Evolutionary conservation across 768 basidiomycete species (phyloP), one percentile per base, ranked within the genome.

Genomic region (Tylopilus plumbeoviolaceoides): DNA sequence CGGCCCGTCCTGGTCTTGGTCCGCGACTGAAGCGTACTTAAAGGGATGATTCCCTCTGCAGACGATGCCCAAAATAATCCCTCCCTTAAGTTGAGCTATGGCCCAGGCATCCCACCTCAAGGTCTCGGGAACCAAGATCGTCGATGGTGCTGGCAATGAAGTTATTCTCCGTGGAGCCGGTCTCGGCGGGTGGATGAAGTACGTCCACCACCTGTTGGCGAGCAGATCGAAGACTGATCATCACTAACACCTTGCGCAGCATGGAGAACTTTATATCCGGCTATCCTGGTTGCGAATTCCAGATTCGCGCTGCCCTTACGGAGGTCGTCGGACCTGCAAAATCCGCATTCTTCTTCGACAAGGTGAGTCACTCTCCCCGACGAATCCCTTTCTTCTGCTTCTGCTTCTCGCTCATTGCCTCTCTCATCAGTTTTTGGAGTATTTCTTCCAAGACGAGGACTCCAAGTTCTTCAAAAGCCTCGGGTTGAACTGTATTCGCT

Each of bases 131-230:
- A 81, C 79, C 15, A 81, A 79, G 56, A 71, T 88, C 59, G 77
- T 85, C 53, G 77, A 85, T 60, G 75, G 75, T 47, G 65, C 78
- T 35, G 81, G 77, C 36, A 73, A 81, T 18, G 77, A 83, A 57
- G 72, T 85, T 54, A 73, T 85, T 53, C 74, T 87, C 48, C 73
- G 83, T 42, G 89, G 89, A 20, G 87, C 87, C 49, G 86, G 87
- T n/a, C 72, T 90, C 20, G 88, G 87, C 56, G 87, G 88, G 63
- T 89, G 88, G 87, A 86, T 91, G 84, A 89, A 84, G 88, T 89
- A 62, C 68, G 87, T 78, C 48, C 36, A 42, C 25, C 17, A 15
- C 35, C 59, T 54, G 55, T 56, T 64, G 23, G 30, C 30, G 28
- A 50, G 31, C 40, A 18, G 46, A 12, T 31, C 40, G 5, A 23